Evolutionary conservation across 257 asterid species (phyloP), one percentile per base, ranked within the genome.

Genomic region (Euphrasia confusa): DNA sequence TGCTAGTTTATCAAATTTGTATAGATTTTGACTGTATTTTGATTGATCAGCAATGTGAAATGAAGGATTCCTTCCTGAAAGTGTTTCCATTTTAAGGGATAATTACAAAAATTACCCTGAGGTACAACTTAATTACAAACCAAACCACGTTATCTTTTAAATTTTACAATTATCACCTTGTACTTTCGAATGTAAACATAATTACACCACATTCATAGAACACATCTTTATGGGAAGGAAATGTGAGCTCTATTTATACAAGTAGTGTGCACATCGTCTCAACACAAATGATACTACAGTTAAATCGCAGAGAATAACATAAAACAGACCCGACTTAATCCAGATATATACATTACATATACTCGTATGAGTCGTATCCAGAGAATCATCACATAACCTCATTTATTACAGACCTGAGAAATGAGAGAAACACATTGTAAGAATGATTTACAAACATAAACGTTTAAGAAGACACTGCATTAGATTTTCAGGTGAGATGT

Each of bases 271-370:
- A 4, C 45, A 64, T 30, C 39, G 32, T 28, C 54, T 8, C 10
- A 65, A 72, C 75, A 66, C 30, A 61, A 9, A 63, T 14, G 59
- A 61, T 44, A 40, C 15, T 56, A 24, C 70, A 53, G 14, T 14
- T 28, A 59, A 37, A 37, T 17, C 39, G n/a, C 21, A 49, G 55
- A 32, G 65, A 64, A 14, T 13, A 50, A 63, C 8, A 33, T 28
- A 58, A 45, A 24, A 48, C 37, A 49, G 52, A 12, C 18, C 66
- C 6, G 44, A 9, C 42, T 44, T 67, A 37, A 68, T 68, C 54
- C 61, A 62, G 57, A 30, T 48, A 54, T 69, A 63, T 69, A 65
- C 73, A 76, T 45, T 69, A 65, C 71, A 76, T 33, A 58, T 56
- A 61, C 48, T 68, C 65, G 12, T 54, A 40, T 59, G 56, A 61